These are phyloP conservation scores for Leccinum subgranulosum DNA, from an alignment of 768 basidiomycete species.

Conservation along the genomic window DNA sequence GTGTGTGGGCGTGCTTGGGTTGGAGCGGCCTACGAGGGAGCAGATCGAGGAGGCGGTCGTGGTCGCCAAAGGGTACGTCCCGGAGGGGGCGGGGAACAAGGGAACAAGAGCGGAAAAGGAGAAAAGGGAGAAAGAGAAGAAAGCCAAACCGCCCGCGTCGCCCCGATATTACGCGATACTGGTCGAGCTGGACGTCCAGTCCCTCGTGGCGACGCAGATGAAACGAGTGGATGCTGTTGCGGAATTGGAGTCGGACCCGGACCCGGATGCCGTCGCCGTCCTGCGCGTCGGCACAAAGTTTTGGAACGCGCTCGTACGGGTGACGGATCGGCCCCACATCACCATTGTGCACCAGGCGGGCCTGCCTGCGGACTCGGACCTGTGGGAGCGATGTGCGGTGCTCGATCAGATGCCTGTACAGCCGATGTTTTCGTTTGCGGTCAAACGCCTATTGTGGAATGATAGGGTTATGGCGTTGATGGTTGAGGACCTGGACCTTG, in stretches of 20 bases:
- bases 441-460: constrained; percentile 72
- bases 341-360: constrained; percentile 76
- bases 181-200: constrained; percentile 64
- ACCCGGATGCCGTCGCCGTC: constrained; percentile 18
- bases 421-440: constrained; percentile 57
- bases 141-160: constrained; percentile 15
- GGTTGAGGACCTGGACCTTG: constrained; percentile 55
- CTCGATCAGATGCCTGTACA: constrained; percentile 27
- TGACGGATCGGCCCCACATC: constrained; percentile 71
- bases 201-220: constrained; percentile 45
- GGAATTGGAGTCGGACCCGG: not conserved
- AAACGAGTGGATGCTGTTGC: constrained; percentile 12
- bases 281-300: constrained; percentile 36
- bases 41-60: constrained; percentile 46
- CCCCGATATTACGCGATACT: constrained; percentile 79
- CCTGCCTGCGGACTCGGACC: constrained; percentile 30
- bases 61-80: constrained; percentile 41
- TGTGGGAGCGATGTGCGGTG: constrained; percentile 42
- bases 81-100: constrained; percentile 19
- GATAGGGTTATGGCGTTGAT: constrained; percentile 77
- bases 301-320: constrained; percentile 51
- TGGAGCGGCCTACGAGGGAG: constrained; percentile 52
- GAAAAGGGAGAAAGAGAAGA: constrained; percentile 20
- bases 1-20: constrained; percentile 50
- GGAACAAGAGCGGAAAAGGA: not conserved